Base-by-base conservation (phyloP, 2,329 filamentous ascomycete species). In the Xenosphaeropsis pyriputrescens region DNA sequence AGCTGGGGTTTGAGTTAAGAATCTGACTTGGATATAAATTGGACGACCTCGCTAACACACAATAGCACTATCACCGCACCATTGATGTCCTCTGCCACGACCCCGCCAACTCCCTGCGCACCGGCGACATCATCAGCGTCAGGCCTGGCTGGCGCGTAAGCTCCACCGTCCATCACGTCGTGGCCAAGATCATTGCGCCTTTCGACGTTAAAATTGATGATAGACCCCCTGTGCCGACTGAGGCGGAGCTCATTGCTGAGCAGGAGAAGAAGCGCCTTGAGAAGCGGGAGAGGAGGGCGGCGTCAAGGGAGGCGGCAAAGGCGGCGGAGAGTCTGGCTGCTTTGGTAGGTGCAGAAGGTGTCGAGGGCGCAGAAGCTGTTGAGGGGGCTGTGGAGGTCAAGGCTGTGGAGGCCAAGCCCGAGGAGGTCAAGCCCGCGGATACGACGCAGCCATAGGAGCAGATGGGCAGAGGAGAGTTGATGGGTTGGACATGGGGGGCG, bases 41-140 rank as follows among this genome's bases (percentile, higher is more conserved):
- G 7, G 29, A 15, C 15, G 32, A 19, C 11, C 22, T 17, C 32
- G 30, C 34, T 18, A 30, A 37, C 32, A 17, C 14, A 18, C 36
- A 17, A 39, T 46, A 80, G 76, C 64, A 69, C 62, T 88, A 81
- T 57, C 70, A 76, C 50, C 62, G 69, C 33, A 70, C 72, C 16
- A 64, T 68, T 45, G 70, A 74, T 46, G 70, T 79, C 54, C 72
- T 89, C 19, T 82, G 88, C 29, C 80, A 85, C 63, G 84, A 91
- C 57, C 84, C 84, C 18, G 74, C 73, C 56, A 72, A 75, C 47
- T 85, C 80, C 18, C 68, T 86, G 29, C 69, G 76, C 41, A 70
- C 71, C 36, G 84, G 84, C 52, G 84, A 91, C 56, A 72, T 89
- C 3, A 73, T 91, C 18, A 68, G 75, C 44, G 82, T 89, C 48